phyloP scores from a whole-genome alignment of 2,329 filamentous ascomycete species.

The Penicillium sumatraense region DNA sequence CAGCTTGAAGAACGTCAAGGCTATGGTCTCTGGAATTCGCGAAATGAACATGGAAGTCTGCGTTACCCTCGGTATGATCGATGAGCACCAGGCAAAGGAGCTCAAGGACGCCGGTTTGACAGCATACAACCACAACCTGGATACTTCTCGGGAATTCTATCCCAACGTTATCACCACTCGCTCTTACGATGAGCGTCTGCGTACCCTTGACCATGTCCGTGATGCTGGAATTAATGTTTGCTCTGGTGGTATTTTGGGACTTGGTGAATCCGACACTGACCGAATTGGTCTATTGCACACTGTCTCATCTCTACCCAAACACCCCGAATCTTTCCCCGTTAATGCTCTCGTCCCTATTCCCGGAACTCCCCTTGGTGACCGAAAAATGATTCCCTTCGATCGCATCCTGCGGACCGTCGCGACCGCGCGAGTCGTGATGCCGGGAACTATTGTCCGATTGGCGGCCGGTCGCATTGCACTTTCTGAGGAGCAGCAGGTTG shows the following conservation, averaged over 20 bases:
- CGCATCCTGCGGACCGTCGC: conserved; percentile 81
- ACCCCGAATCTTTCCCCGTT: conserved; percentile 90
- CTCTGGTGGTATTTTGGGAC: conserved; percentile 83
- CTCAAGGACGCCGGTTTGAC: conserved; percentile 83
- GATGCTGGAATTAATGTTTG: conserved; percentile 89
- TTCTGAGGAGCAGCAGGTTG: conserved; percentile 83
- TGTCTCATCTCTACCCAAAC: conserved; percentile 75
- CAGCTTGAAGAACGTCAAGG: conserved; percentile 79
- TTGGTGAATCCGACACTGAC: conserved; percentile 79
- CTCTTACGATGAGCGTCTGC: conserved; percentile 82
- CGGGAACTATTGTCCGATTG: conserved; percentile 81
- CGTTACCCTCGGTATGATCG: conserved; percentile 94
- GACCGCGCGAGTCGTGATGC: conserved; percentile 81
- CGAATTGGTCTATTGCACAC: conserved; percentile 84
- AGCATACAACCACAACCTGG: conserved; percentile 93
- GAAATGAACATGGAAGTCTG: conserved; percentile 87
- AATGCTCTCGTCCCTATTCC: conserved; percentile 91
- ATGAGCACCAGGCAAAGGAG: conserved; percentile 76
- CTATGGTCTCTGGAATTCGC: conserved; percentile 81
- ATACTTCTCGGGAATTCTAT: conserved; percentile 88
- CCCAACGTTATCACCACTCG: conserved; percentile 84
- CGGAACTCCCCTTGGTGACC: conserved; percentile 81
- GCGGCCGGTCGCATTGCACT: conserved; percentile 84
- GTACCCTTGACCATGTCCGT: conserved; percentile 78
- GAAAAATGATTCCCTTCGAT: conserved; percentile 73